Conservation (phyloP, 768 basidiomycete species). For the Tephrocybe sp. region DNA sequence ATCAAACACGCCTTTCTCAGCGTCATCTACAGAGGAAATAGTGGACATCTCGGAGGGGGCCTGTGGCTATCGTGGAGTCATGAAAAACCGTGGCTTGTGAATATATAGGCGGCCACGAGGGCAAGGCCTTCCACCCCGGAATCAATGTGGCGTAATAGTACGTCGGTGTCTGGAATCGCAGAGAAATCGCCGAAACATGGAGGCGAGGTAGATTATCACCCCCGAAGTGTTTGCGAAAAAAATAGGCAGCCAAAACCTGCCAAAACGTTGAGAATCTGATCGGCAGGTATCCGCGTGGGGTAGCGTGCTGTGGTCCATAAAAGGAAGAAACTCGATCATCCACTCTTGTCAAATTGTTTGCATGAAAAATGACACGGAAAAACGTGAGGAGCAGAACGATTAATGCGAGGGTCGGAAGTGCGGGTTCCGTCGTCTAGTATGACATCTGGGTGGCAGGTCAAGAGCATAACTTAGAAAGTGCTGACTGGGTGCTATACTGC, state of each 20-base stretch:
- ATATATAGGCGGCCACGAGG: constrained; percentile 20
- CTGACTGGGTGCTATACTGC: too few relatives aligned
- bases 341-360: neutral
- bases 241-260: neutral
- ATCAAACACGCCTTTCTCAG: constrained; percentile 34
- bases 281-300: constrained; percentile 15
- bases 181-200: constrained; percentile 37
- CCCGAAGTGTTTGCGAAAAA: constrained; percentile 34
- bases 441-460: too few relatives aligned
- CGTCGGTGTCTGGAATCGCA: constrained; percentile 29
- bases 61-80: neutral
- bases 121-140: constrained; percentile 19
- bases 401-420: neutral
- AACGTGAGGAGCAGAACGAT: constrained; percentile 2
- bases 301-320: constrained; percentile 1
- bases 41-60: constrained; percentile 14
- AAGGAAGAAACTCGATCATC: constrained; percentile 2
- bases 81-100: constrained; percentile 3
- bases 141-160: constrained; percentile 31
- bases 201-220: constrained; percentile 24
- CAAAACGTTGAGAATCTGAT: neutral
- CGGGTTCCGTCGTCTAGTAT: neutral
- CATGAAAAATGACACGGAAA: constrained; percentile 6
- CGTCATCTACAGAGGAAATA: constrained; percentile 29
- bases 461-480: too few relatives aligned